These are phyloP conservation scores for Haplosporangium gracile DNA, from an alignment of 192 early-diverging fungal species.

Conservation along the genomic window DNA sequence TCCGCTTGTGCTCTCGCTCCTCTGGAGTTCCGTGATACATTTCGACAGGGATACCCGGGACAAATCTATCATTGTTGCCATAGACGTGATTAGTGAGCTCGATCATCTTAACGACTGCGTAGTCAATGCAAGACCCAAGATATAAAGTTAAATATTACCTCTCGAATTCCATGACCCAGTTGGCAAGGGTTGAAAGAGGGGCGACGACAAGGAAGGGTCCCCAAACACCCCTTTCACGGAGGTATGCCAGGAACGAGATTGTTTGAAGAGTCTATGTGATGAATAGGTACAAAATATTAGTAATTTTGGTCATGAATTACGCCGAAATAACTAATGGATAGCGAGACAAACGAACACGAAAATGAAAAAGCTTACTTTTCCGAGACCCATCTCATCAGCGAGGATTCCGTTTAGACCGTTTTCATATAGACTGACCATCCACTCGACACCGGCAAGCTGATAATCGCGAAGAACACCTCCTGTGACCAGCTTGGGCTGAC, in stretches of 20 bases:
- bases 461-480: slow-evolving; percentile 94
- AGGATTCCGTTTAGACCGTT: slow-evolving; percentile 97
- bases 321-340: background rate
- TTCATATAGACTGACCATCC: slow-evolving; percentile 95
- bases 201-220: slow-evolving; percentile 93
- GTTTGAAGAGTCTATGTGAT: slow-evolving; percentile 87
- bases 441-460: slow-evolving; percentile 95
- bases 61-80: slow-evolving; percentile 66
- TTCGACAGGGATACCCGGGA: slow-evolving; percentile 83
- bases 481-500: slow-evolving; percentile 85
- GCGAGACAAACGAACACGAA: background rate
- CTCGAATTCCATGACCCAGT: slow-evolving; percentile 94
- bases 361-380: slow-evolving; percentile 66
- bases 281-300: background rate
- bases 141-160: slow-evolving; percentile 56
- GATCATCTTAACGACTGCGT: background rate
- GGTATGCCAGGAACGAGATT: slow-evolving; percentile 88
- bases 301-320: background rate
- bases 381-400: slow-evolving; percentile 96
- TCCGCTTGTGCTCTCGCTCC: slow-evolving; percentile 78
- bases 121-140: background rate
- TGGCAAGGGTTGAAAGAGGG: slow-evolving; percentile 90
- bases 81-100: no score
- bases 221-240: slow-evolving; percentile 82
- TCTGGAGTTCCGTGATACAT: slow-evolving; percentile 87